Evolutionary conservation across 2,329 filamentous ascomycete species (phyloP), one percentile per base, ranked within the genome.

Genomic region (Scytalidium lignicola): DNA sequence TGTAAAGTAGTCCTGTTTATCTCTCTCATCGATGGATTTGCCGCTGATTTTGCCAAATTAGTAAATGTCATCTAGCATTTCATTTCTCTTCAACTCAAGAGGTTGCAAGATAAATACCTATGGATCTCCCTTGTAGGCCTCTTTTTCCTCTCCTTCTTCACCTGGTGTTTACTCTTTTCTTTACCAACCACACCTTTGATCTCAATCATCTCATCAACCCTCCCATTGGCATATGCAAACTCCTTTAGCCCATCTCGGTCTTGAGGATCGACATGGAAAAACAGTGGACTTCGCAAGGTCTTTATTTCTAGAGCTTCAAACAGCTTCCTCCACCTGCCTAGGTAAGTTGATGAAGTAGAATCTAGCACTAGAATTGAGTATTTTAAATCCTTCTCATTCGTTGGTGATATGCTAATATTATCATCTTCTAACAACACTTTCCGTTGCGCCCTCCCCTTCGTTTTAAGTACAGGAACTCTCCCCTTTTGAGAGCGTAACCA

Each of bases 101-200:
- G 10, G 23, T 10, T 26, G 23, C 5, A 26, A 26, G 23, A 26
- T 26, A 67, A 53, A 74, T 73, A 72, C 74, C 62, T 69, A 69
- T 37, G 32, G 10, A 17, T n/a, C 15, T 37, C 6, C 15, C 15
- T 37, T 5, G 32, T 7, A 9, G 32, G n/a, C 32, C 15, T 37
- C 32, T 47, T 63, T 56, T 58, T 67, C 51, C 67, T 58, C 54
- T 67, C 69, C 64, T 82, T 80, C 73, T 89, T 90, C 71, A 84
- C 85, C 50, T 80, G 77, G 65, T 92, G 86, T 68, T 92, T 92
- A 70, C 86, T 90, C 49, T 90, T 66, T 60, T 90, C 87, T 59
- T 86, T 89, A 0, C 88, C 88, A 0, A 90, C 87, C 54, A 87
- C 90, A 2, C 85, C 83, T 0, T 76, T 70, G 43, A 92, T 84